Evolutionary conservation across 441 rosid species (phyloP).

Genomic region (Euphorbia schlechtendalii): DNA sequence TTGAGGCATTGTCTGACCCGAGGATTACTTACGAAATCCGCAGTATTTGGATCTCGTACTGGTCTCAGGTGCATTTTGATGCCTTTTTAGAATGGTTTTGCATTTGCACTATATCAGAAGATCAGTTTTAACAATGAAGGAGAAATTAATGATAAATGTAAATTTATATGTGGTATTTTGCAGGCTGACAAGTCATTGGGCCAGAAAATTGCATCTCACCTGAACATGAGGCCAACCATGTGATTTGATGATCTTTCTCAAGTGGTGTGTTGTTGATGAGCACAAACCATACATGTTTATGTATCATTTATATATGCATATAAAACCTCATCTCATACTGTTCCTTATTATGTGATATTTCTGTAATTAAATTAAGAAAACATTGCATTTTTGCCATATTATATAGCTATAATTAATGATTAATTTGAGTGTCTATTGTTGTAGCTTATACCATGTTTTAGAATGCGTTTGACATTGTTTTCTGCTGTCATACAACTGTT

Average conservation of each 20-base stretch:
- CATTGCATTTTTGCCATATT: constrained; percentile 4
- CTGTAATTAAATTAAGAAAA: not conserved
- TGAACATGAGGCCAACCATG: constrained; percentile 59
- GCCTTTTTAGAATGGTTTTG: not conserved
- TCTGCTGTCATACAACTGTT: no score
- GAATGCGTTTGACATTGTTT: no score
- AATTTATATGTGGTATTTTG: constrained; percentile 1
- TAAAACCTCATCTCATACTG: not conserved
- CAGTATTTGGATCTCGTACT: constrained; percentile 76
- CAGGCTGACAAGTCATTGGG: constrained; percentile 72
- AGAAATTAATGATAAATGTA: not conserved
- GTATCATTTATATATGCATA: not conserved
- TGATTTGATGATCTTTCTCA: constrained; percentile 18
- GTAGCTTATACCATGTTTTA: no score
- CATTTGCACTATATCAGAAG: no score
- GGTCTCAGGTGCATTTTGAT: constrained; percentile 56
- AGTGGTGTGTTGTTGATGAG: not conserved
- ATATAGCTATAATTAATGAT: not conserved
- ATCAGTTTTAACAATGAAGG: no score
- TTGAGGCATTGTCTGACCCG: constrained; percentile 63
- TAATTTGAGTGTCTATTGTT: not conserved
- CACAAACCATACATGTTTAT: not conserved
- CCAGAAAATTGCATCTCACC: constrained; percentile 66
- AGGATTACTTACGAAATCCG: constrained; percentile 79
- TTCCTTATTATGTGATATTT: not conserved